Evolutionary conservation across 108 stramenopile species (phyloP).

Genomic region (Fistulifera pelliculosa): DNA sequence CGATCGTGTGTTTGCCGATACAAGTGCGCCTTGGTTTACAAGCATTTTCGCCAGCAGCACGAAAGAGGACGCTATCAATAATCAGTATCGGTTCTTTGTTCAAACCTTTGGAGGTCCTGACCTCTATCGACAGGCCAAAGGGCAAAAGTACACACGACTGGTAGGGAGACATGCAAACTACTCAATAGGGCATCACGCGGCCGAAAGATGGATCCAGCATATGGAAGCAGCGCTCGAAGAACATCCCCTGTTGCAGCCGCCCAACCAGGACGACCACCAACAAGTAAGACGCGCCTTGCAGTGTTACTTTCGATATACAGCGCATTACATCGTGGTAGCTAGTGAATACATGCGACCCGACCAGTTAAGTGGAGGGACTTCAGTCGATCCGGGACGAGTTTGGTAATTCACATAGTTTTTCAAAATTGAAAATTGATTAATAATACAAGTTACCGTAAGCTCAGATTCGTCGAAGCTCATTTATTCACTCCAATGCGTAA

Average conservation of each 20-base stretch:
- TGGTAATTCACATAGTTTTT: too few relatives aligned
- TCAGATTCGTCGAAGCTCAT: not conserved
- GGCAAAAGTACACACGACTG: slow-evolving; percentile 52
- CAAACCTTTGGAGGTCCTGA: slow-evolving; percentile 73
- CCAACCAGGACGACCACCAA: slow-evolving; percentile 15
- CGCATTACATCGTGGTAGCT: slow-evolving; percentile 74
- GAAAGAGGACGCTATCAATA: slow-evolving; percentile 67
- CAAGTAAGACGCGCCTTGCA: slow-evolving; percentile 22
- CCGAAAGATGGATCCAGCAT: slow-evolving; percentile 60
- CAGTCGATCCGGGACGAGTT: not conserved
- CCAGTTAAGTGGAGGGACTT: slow-evolving; percentile 23
- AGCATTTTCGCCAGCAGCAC: slow-evolving; percentile 71
- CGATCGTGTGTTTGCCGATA: slow-evolving; percentile 58
- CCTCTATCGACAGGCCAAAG: slow-evolving; percentile 63
- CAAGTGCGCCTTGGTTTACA: slow-evolving; percentile 48
- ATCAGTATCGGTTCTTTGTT: slow-evolving; percentile 69
- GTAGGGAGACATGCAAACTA: slow-evolving; percentile 78
- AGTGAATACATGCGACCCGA: slow-evolving; percentile 68
- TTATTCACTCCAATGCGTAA: slow-evolving; percentile 45
- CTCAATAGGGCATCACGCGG: slow-evolving; percentile 43
- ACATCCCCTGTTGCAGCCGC: slow-evolving; percentile 24
- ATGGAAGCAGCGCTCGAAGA: slow-evolving; percentile 58
- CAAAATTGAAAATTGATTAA: too few relatives aligned
- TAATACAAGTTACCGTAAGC: too few relatives aligned
- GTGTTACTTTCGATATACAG: slow-evolving; percentile 49